These are phyloP conservation scores for Albatrellus ellisii DNA, from an alignment of 768 basidiomycete species.

Conservation along the genomic window DNA sequence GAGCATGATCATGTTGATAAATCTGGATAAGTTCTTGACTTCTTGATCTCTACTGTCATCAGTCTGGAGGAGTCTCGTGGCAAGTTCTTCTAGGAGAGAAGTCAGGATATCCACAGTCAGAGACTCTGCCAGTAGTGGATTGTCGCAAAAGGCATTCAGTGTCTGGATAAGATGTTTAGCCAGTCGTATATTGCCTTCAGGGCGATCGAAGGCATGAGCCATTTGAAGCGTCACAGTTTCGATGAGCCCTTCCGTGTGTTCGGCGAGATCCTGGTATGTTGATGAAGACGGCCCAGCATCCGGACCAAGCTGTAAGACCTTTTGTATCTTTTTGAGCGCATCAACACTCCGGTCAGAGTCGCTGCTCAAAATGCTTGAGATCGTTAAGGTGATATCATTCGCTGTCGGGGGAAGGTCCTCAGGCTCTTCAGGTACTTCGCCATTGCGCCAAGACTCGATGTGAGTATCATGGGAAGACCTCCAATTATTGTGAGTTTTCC, in stretches of 20 bases:
- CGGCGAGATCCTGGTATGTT: slow-evolving; percentile 65
- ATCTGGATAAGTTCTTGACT: slow-evolving; percentile 86
- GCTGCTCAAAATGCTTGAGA: slow-evolving; percentile 81
- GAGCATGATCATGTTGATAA: slow-evolving; percentile 97
- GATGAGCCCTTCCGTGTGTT: slow-evolving; percentile 72
- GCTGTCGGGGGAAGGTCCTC: slow-evolving; percentile 18
- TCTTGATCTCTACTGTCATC: slow-evolving; percentile 77
- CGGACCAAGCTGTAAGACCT: slow-evolving; percentile 64
- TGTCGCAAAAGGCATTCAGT: slow-evolving; percentile 89
- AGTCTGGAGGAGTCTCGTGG: slow-evolving; percentile 82
- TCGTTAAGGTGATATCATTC: slow-evolving; percentile 67
- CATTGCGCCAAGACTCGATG: slow-evolving; percentile 6
- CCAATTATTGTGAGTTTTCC: not conserved
- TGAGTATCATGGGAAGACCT: slow-evolving; percentile 14
- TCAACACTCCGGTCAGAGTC: slow-evolving; percentile 83
- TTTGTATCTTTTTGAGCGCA: slow-evolving; percentile 86
- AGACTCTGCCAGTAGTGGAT: slow-evolving; percentile 75
- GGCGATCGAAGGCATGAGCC: slow-evolving; percentile 82
- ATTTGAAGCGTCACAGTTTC: slow-evolving; percentile 87
- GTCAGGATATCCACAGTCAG: slow-evolving; percentile 77
- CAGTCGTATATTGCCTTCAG: slow-evolving; percentile 79
- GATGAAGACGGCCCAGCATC: slow-evolving; percentile 57
- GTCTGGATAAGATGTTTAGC: slow-evolving; percentile 98
- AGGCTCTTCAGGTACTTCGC: slow-evolving; percentile 24
- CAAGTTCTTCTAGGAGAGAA: slow-evolving; percentile 83